Evolutionary conservation across 441 rosid genomes (phyloP).

Genomic region (Arabidopsis lyrata): DNA sequence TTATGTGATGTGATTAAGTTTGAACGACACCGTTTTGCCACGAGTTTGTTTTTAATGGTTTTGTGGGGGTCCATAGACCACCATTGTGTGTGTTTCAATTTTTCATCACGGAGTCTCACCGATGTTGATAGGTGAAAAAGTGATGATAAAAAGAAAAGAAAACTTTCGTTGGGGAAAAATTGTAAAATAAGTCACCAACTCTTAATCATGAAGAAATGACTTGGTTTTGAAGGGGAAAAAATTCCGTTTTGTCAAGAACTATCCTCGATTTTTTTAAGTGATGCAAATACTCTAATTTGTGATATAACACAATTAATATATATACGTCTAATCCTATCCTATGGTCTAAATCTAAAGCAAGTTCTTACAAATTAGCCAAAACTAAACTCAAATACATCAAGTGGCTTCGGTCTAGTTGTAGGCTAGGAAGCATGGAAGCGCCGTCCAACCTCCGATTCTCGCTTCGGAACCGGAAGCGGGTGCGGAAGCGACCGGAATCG

Average conservation of each 20-base stretch:
- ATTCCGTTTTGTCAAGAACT: neutral
- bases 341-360: too few species aligned
- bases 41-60: neutral
- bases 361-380: too few species aligned
- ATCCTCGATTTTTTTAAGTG: too few species aligned
- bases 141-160: neutral
- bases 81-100: neutral
- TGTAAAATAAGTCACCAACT: constrained; percentile 7
- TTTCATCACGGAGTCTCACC: constrained; percentile 22
- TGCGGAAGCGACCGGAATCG: too few species aligned
- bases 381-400: too few species aligned
- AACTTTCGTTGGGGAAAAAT: neutral
- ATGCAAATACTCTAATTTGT: too few species aligned
- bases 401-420: too few species aligned
- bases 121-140: constrained; percentile 23
- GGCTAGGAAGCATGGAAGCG: too few species aligned
- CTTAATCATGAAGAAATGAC: constrained; percentile 12
- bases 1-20: constrained; percentile 7
- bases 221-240: neutral
- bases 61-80: constrained; percentile 13
- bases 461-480: too few species aligned
- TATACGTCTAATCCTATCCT: too few species aligned
- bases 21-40: constrained; percentile 15
- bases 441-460: too few species aligned
- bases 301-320: too few species aligned